Evolutionary conservation across 495 filamentous ascomycete genomes (phyloP).

Genomic region (Clavariopsis aquatica): DNA sequence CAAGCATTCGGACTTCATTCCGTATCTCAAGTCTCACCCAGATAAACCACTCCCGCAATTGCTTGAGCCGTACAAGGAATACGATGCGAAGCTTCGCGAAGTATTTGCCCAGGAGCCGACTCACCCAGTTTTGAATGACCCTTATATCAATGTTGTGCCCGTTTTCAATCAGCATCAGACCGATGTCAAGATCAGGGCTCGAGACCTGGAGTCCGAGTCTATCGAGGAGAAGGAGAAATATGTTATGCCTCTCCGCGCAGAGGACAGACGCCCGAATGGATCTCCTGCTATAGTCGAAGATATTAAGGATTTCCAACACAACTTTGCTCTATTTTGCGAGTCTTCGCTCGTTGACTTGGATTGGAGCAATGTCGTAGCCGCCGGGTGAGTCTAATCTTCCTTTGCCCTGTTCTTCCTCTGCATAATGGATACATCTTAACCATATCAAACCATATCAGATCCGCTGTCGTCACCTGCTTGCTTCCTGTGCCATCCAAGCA

Average conservation of each 20-base stretch:
- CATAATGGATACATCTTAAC: neutral
- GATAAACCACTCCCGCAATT: constrained; percentile 57
- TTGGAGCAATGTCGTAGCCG: constrained; percentile 76
- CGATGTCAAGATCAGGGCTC: constrained; percentile 61
- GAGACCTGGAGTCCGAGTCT: constrained; percentile 60
- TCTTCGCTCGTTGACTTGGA: constrained; percentile 62
- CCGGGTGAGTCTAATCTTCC: constrained; percentile 46
- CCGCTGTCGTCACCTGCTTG: constrained; percentile 71
- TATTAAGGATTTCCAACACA: constrained; percentile 68
- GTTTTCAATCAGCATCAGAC: constrained; percentile 63
- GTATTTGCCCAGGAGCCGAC: constrained; percentile 69
- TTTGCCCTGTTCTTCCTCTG: neutral
- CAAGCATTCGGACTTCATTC: constrained; percentile 49
- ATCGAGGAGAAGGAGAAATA: constrained; percentile 64
- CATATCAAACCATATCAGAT: constrained; percentile 44
- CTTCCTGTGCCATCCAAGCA: constrained; percentile 69
- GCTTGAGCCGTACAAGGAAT: constrained; percentile 67
- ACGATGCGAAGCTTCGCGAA: constrained; percentile 67
- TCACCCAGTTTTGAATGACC: constrained; percentile 59
- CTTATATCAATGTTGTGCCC: constrained; percentile 67
- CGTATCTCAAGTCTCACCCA: constrained; percentile 53
- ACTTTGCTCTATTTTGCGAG: constrained; percentile 80
- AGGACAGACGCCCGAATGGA: constrained; percentile 59
- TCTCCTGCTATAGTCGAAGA: constrained; percentile 64
- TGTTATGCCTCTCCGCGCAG: constrained; percentile 64